Percentiles rank a stretch among this genome's conserved stretches.
phyloP scores from a whole-genome alignment of 768 basidiomycete genomes.

The Filobasidium floriforme region DNA sequence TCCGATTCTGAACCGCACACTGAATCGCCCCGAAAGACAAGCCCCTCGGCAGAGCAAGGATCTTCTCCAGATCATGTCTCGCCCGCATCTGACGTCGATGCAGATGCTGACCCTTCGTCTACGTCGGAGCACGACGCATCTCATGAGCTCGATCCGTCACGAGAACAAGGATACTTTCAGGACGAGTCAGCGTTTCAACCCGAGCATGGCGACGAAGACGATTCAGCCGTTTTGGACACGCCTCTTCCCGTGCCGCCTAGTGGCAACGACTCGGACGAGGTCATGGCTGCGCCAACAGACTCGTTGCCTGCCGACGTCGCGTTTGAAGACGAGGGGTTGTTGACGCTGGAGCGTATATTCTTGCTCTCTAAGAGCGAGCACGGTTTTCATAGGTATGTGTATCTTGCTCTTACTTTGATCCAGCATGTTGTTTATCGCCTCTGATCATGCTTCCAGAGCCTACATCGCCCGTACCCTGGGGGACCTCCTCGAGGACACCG shows the following conservation, averaged over 20 bases:
- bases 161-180: not conserved
- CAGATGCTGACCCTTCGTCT: conserved; percentile 17
- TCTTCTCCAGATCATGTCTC: not conserved
- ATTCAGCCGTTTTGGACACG: not conserved
- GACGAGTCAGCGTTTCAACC: not conserved
- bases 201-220: not conserved
- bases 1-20: too few relatives aligned
- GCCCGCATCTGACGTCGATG: not conserved
- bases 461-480: conserved; percentile 80
- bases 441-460: conserved; percentile 48
- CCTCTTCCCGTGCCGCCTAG: not conserved
- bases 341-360: conserved; percentile 82
- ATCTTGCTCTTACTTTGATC: not conserved
- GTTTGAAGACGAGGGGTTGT: conserved; percentile 72
- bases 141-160: not conserved
- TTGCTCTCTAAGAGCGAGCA: conserved; percentile 74
- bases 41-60: too few relatives aligned
- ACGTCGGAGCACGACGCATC: not conserved
- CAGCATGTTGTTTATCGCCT: not conserved
- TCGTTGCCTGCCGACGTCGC: conserved; percentile 43
- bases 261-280: not conserved
- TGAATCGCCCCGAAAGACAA: too few relatives aligned
- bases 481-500: conserved; percentile 63
- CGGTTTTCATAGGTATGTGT: conserved; percentile 53
- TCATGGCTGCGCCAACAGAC: conserved; percentile 26